Base-by-base conservation (phyloP, 1,284 basidiomycete species). In the Abortiporus biennis region DNA sequence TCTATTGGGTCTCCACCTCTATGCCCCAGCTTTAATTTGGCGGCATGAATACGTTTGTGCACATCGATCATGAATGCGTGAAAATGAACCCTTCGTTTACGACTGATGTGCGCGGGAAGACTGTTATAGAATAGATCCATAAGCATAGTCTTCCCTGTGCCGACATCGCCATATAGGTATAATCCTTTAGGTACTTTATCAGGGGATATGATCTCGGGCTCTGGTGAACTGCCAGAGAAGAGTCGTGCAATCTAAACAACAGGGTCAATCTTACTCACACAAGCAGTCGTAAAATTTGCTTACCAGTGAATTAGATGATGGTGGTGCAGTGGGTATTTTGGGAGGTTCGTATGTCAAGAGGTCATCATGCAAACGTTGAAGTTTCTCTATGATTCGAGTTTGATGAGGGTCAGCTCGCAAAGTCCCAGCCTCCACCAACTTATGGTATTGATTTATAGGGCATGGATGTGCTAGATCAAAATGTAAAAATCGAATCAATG, bases 51-150 rank as follows among this genome's bases (percentile, higher is more conserved):
- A 8, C 93, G 82, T 59, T 95, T 95, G 61, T 98, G 91, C 19
- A 97, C 93, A 57, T 99, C 95, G 50, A 98, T 85, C 96, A 99
- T 99, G 71, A 99, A 99, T 0, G 90, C 86, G 58, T 96, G 92
- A 59, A 99, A 99, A 64, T 99, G 95, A 15, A 97, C 90, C 27
- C 95, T 76, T 30, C 86, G 85, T 58, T 91, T 92, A 46, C 76
- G 74, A 33, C 66, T 78, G 49, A 94, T 76, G 47, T 81, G 77
- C 0, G 72, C 56, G 0, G 94, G 93, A 1, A 99, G 76, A 1
- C 92, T 87, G 48, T 87, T 82, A 70, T 92, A 92, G 66, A 99
- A 96, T 15, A 99, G 71, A 63, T 99, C 96, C 96, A 99, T 99
- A 48, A 99, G 81, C 94, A 99, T 98, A 1, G 90, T 91, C 73